Percentiles rank a stretch among this genome's conserved stretches.
phyloP scores from a whole-genome alignment of 305 asterid species.

The Coffea humblotiana region DNA sequence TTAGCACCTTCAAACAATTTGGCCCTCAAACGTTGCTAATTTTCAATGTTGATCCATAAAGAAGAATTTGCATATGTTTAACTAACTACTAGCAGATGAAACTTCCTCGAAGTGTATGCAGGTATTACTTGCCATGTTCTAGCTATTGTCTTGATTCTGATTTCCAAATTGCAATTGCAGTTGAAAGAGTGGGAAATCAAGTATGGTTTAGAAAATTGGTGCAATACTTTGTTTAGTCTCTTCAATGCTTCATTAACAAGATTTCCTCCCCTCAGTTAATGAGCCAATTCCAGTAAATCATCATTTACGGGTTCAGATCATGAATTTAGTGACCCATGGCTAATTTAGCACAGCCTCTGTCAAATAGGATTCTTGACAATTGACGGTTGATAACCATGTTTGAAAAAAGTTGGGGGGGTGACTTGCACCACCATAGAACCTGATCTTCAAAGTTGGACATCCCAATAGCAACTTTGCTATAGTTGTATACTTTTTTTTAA shows the following conservation, averaged over 20 bases:
- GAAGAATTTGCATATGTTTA: not conserved
- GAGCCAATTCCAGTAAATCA: not conserved
- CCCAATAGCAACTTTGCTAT: too few species aligned
- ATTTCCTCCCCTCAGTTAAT: not conserved
- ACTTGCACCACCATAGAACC: not conserved
- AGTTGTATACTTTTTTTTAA: too few species aligned
- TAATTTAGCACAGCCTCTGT: not conserved
- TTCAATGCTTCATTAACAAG: not conserved
- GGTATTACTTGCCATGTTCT: not conserved
- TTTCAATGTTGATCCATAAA: not conserved
- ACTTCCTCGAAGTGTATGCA: not conserved
- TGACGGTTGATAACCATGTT: not conserved
- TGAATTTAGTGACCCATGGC: not conserved
- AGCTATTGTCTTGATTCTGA: not conserved
- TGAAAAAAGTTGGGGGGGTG: not conserved
- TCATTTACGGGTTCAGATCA: not conserved
- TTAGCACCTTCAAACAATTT: not conserved
- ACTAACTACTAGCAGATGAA: not conserved
- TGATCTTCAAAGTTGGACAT: not conserved
- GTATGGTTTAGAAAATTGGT: not conserved
- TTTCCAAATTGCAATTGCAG: not conserved
- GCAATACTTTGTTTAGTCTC: not conserved
- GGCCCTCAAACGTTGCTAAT: not conserved
- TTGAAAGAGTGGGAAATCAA: not conserved
- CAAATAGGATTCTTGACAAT: not conserved